These are phyloP conservation scores for Ocimum tenuiflorum DNA, from an alignment of 257 asterid species.

Conservation along the genomic window DNA sequence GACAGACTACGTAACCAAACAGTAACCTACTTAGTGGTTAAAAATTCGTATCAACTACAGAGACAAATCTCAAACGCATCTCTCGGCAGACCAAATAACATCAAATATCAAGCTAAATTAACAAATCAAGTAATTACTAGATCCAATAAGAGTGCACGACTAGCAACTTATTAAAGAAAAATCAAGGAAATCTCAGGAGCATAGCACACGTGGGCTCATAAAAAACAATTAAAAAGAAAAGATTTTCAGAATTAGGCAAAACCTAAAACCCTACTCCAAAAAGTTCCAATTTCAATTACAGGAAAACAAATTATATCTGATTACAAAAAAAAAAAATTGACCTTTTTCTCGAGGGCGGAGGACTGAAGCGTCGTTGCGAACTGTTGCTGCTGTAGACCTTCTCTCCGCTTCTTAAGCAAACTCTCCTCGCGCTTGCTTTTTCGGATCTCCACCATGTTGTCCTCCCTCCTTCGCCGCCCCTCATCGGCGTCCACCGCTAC, in stretches of 20 bases:
- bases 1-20: background rate
- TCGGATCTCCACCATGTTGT: constrained; percentile 94
- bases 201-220: background rate
- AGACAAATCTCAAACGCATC: background rate
- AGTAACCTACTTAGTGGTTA: background rate
- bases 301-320: background rate
- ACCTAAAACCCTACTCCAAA: background rate
- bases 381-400: constrained; percentile 61
- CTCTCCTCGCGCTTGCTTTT: constrained; percentile 87
- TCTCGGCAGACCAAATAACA: background rate
- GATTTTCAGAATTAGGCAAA: background rate
- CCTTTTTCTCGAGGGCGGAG: constrained; percentile 65
- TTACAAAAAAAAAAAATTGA: background rate
- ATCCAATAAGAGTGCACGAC: background rate
- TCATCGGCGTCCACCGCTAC: constrained; percentile 95
- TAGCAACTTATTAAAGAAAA: background rate
- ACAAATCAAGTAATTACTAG: background rate
- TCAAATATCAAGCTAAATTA: background rate
- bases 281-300: background rate
- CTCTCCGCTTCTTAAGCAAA: constrained; percentile 82
- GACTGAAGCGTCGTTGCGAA: constrained; percentile 43
- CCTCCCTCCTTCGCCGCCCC: constrained; percentile 90
- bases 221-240: background rate
- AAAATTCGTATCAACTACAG: background rate
- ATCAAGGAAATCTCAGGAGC: background rate